Percentiles rank a stretch among this genome's conserved stretches.
These are phyloP conservation scores for Cladosporium sp. DNA, from an alignment of 2,329 filamentous ascomycete species.

Conservation along the genomic window DNA sequence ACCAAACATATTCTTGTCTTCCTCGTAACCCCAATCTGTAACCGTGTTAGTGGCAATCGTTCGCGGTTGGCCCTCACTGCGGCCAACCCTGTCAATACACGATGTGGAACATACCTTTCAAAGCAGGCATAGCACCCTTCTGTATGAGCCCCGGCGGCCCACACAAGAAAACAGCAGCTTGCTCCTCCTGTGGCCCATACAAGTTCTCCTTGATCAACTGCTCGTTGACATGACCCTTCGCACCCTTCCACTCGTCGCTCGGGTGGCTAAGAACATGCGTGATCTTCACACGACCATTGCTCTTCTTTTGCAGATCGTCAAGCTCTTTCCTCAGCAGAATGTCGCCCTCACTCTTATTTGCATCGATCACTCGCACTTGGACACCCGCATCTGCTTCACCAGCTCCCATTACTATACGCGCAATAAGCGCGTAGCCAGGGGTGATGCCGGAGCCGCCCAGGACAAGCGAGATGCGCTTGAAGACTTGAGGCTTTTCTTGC, in stretches of 20 bases:
- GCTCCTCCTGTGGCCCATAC: slow-evolving; percentile 39
- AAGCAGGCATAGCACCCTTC: slow-evolving; percentile 47
- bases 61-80: not conserved
- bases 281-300: slow-evolving; percentile 40
- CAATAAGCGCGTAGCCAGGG: slow-evolving; percentile 49
- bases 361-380: slow-evolving; percentile 43
- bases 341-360: slow-evolving; percentile 46
- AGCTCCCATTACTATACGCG: slow-evolving; percentile 34
- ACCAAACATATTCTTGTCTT: slow-evolving; percentile 45
- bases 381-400: slow-evolving; percentile 26
- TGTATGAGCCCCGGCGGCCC: slow-evolving; percentile 50
- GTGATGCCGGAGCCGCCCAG: slow-evolving; percentile 51
- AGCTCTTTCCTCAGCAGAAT: slow-evolving; percentile 45
- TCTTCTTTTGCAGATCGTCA: slow-evolving; percentile 36
- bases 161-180: slow-evolving; percentile 45
- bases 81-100: slow-evolving; percentile 19
- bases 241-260: slow-evolving; percentile 42
- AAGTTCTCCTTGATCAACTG: slow-evolving; percentile 39
- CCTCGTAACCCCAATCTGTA: slow-evolving; percentile 40
- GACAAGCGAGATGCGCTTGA: slow-evolving; percentile 45
- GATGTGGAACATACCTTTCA: slow-evolving; percentile 27
- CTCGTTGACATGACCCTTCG: slow-evolving; percentile 42
- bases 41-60: not conserved
- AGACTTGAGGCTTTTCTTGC: slow-evolving; percentile 33
- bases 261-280: slow-evolving; percentile 47